phyloP scores from a whole-genome alignment of 768 basidiomycete species.

The Macrocybe gigantea region DNA sequence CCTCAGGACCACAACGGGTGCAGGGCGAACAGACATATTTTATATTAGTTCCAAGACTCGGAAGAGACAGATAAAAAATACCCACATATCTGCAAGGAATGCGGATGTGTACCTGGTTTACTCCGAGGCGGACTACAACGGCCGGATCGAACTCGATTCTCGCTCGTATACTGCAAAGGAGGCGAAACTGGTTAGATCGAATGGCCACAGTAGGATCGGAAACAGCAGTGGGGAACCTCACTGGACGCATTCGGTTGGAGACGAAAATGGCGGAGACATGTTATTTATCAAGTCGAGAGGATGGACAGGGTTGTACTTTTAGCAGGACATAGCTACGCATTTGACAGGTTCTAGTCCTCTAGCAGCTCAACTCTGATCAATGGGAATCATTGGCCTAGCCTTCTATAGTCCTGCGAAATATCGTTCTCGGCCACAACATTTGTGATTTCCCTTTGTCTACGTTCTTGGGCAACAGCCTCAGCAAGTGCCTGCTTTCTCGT shows the following conservation, averaged over 20 bases:
- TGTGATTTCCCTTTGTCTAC: not conserved
- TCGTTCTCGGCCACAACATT: too few relatives aligned
- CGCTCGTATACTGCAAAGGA: constrained; percentile 33
- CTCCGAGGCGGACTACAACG: constrained; percentile 42
- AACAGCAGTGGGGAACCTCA: constrained; percentile 8
- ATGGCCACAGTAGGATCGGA: constrained; percentile 1
- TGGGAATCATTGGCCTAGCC: not conserved
- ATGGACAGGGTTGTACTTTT: constrained; percentile 44
- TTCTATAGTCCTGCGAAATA: too few relatives aligned
- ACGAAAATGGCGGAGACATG: constrained; percentile 32
- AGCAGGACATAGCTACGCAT: not conserved
- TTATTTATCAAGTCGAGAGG: constrained; percentile 35
- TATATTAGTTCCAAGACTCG: constrained; percentile 32
- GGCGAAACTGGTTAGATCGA: constrained; percentile 9
- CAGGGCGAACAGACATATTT: constrained; percentile 47
- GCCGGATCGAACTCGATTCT: constrained; percentile 37
- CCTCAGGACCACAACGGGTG: constrained; percentile 44
- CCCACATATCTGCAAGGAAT: constrained; percentile 42
- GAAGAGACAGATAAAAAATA: constrained; percentile 42
- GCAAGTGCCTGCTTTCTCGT: constrained; percentile 24
- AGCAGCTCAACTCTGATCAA: not conserved
- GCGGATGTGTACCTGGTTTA: constrained; percentile 56
- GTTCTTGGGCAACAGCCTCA: constrained; percentile 10
- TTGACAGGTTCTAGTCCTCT: not conserved
- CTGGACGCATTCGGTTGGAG: constrained; percentile 39